A percentile compares a stretch with the other conserved stretches of the same genome.
phyloP scores from a whole-genome alignment of 1,284 basidiomycete species.

The Sparassis latifolia region DNA sequence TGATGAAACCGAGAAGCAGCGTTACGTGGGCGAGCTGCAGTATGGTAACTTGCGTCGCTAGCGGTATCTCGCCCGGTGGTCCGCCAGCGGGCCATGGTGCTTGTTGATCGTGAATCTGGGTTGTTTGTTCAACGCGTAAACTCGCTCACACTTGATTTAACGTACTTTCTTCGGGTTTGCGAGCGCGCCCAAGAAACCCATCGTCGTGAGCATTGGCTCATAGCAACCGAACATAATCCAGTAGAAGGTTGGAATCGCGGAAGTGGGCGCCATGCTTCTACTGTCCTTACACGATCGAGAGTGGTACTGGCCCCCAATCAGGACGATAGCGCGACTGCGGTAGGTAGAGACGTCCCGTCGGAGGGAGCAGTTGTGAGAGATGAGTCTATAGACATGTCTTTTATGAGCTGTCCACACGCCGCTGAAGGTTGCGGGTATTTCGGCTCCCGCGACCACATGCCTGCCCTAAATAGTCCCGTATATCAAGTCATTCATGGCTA shows the following conservation, averaged over 20 bases:
- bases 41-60: constrained; percentile 57
- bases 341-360: too few relatives aligned
- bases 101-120: constrained; percentile 63
- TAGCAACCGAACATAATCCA: constrained; percentile 66
- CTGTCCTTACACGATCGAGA: not conserved
- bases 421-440: too few relatives aligned
- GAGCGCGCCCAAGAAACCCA: constrained; percentile 61
- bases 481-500: constrained; percentile 5
- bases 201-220: constrained; percentile 59
- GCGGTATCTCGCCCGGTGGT: constrained; percentile 47
- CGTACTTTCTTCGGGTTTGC: constrained; percentile 59
- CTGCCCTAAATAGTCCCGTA: constrained; percentile 33
- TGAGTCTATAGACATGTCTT: too few relatives aligned
- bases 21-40: constrained; percentile 72
- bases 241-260: constrained; percentile 65
- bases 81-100: constrained; percentile 56
- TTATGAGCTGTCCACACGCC: too few relatives aligned
- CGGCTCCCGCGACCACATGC: constrained; percentile 6
- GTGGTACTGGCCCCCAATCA: too few relatives aligned
- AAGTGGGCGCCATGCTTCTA: constrained; percentile 25
- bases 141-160: constrained; percentile 5
- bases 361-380: too few relatives aligned
- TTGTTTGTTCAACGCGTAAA: not conserved
- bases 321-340: too few relatives aligned
- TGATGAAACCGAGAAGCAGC: constrained; percentile 62